Evolutionary conservation across 1,284 basidiomycete genomes (phyloP).

Genomic region (Ceratobasidium sp.): DNA sequence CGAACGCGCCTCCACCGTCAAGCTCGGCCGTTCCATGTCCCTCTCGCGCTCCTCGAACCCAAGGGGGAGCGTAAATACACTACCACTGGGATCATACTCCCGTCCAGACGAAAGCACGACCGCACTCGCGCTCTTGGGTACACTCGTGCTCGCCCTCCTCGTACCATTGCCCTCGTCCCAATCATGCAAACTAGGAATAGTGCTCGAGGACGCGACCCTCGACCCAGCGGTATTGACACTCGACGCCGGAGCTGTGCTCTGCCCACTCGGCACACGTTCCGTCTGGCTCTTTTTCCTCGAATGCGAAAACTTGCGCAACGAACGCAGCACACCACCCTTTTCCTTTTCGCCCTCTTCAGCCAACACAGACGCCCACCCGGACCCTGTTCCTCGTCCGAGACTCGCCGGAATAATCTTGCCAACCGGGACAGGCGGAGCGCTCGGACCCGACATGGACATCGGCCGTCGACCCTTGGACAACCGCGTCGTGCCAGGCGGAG

Average conservation of each 20-base stretch:
- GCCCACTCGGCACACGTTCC: slow-evolving; percentile 14
- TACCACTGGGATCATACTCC: slow-evolving; percentile 27
- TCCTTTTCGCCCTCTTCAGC: slow-evolving; percentile 11
- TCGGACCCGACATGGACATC: slow-evolving; percentile 17
- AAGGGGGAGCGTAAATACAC: slow-evolving; percentile 30
- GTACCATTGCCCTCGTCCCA: neutral
- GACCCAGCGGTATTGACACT: slow-evolving; percentile 20
- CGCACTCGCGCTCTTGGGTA: slow-evolving; percentile 17
- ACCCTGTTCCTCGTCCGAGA: slow-evolving; percentile 4
- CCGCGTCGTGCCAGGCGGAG: neutral
- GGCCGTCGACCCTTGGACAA: slow-evolving; percentile 17
- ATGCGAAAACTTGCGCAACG: slow-evolving; percentile 26
- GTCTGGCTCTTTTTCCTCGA: slow-evolving; percentile 4
- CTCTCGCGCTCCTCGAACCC: slow-evolving; percentile 6
- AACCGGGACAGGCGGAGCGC: neutral
- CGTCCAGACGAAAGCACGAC: slow-evolving; percentile 1
- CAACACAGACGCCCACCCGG: slow-evolving; percentile 13
- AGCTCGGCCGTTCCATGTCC: slow-evolving; percentile 15
- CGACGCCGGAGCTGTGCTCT: slow-evolving; percentile 13
- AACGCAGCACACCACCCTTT: slow-evolving; percentile 2
- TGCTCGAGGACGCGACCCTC: slow-evolving; percentile 8
- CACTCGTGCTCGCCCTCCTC: neutral
- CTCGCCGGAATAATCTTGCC: slow-evolving; percentile 3
- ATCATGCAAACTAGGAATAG: slow-evolving; percentile 6
- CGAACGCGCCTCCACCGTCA: neutral